These are phyloP conservation scores for Trichosporon inkin DNA, from an alignment of 1,284 basidiomycete genomes.

Conservation along the genomic window DNA sequence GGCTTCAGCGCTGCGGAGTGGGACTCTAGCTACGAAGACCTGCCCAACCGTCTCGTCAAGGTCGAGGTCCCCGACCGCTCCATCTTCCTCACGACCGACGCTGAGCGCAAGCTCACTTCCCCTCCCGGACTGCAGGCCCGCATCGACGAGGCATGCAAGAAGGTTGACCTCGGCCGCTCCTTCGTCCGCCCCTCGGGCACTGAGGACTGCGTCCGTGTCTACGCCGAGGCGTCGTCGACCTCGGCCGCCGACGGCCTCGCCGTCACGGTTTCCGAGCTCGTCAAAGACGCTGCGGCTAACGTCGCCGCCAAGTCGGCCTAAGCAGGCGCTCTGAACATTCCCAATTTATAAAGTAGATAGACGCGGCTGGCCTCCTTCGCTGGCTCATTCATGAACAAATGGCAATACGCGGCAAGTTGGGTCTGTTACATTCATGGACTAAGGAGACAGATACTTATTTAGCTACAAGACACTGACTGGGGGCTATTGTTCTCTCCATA, in stretches of 20 bases:
- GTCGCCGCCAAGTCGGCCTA: slow-evolving; percentile 10
- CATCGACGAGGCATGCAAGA: slow-evolving; percentile 77
- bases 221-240: slow-evolving; percentile 80
- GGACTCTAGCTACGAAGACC: slow-evolving; percentile 89
- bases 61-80: slow-evolving; percentile 81
- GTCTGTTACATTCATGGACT: no score
- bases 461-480: no score
- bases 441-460: no score
- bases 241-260: slow-evolving; percentile 63
- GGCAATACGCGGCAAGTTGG: no score
- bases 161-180: slow-evolving; percentile 77
- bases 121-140: slow-evolving; percentile 78
- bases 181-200: slow-evolving; percentile 98
- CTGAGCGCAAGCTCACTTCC: slow-evolving; percentile 78
- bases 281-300: slow-evolving; percentile 27
- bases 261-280: slow-evolving; percentile 33
- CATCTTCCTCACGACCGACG: slow-evolving; percentile 86
- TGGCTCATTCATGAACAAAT: no score
- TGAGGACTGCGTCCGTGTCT: slow-evolving; percentile 96
- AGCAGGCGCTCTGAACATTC: not conserved
- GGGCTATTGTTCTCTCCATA: no score
- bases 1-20: slow-evolving; percentile 80
- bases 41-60: slow-evolving; percentile 96
- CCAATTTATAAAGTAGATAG: not conserved
- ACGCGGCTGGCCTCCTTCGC: not conserved